Evolutionary conservation across 2,329 filamentous ascomycete species (phyloP), one percentile per base, ranked within the genome.

Genomic region (Cordyceps cateniannulata): DNA sequence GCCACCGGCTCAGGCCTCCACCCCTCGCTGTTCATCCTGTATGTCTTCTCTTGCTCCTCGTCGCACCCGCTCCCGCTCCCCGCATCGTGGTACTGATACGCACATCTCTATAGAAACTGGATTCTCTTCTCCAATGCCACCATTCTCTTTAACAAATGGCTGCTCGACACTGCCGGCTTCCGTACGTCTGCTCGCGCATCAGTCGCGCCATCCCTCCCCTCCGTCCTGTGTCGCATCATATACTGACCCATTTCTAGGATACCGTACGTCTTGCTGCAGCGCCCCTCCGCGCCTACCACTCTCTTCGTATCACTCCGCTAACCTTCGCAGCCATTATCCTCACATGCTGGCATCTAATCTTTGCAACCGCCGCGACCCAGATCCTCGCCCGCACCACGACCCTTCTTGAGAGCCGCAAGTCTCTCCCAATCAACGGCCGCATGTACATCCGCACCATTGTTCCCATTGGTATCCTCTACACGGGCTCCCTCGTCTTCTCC

Each of bases 111-210:
- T 42, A 83, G 81, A 59, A 83, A 85, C 69, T 96, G 91, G 91
- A 96, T 96, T 66, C 81, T 90, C 66, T 84, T 95, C 71, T 95
- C 90, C 68, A 93, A 91, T 65, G 81, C 85, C 68, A 91, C 93
- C 63, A 96, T 96, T 70, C 78, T 96, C 63, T 96, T 96, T 81
- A 96, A 96, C 81, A 96, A 96, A 78, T 93, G 89, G 84, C 85
- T 96, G 54, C 82, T 96, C 62, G 85, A 90, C 70, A 86, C 84
- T 64, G 83, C 83, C 69, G 83, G 88, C 61, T 93, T 93, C 75
- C 82, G 88, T 91, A 77, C 80, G 87, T 80, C 64, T 54, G 5
- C 44, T 62, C 40, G 52, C 62, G 18, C 27, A 29, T 12, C 10
- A 8, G 14, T 45, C 51, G 44, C 32, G 9, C 56, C 18, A 25